Base-by-base conservation (phyloP, 2,329 filamentous ascomycete genomes). In the Alternaria sp. region DNA sequence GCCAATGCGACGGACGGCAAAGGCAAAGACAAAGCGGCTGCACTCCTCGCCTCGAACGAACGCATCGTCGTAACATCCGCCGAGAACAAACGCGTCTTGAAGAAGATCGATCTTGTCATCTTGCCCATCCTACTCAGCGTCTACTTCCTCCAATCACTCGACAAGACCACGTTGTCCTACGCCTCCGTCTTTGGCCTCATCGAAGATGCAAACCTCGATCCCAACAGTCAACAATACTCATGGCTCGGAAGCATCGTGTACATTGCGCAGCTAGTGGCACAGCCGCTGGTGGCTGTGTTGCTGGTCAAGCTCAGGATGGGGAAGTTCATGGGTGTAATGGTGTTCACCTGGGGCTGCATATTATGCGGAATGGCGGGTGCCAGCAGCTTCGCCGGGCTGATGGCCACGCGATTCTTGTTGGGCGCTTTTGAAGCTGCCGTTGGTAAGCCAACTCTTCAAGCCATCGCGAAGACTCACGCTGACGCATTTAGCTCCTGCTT, bases 341-440 rank as follows among this genome's bases (percentile, higher is more conserved):
- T 85, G 0, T 78, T 87, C 54, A 78, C 80, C 40, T 88, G 86
- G 83, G 86, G 84, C 13, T 82, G 83, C 7, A 83, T 87, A 3
- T 81, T 92, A 0, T 88, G 88, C 0, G 85, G 86, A 55, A 89
- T 90, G 68, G 86, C 89, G 1, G 87, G 86, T 1, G 87, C 86
- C 66, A 81, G 81, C 47, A 88, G 85, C 74, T 92, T 91, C 69
- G 78, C 80, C 0, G 85, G 87, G 1, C 81, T 92, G 1, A 82
- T 90, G n/a, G 79, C 83, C 0, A 86, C 90, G 3, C 85, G 90
- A 6, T 90, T 87, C 1, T 78, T 92, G 9, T 84, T 92, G 5
- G 90, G 90, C 54, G 85, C 90, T 54, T 91, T 91, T 70, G 90
- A 92, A 76, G 86, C 89, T 0, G 86, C 86, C 50, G 80, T 83